These are phyloP conservation scores for Hibiscus mutabilis DNA, from an alignment of 345 rosid species.

Conservation along the genomic window DNA sequence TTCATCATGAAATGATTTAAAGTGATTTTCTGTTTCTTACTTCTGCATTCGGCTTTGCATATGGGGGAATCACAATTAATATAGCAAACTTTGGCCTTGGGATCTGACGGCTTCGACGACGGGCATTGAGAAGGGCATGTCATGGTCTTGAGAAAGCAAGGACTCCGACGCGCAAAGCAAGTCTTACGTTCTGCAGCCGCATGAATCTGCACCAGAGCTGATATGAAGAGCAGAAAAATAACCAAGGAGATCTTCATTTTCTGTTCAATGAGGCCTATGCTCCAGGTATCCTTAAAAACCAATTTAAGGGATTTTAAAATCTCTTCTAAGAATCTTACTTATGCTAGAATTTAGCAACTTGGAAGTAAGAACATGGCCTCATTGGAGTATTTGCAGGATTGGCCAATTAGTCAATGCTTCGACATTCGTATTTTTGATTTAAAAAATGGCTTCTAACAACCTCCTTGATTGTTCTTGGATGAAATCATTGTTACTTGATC, in stretches of 20 bases:
- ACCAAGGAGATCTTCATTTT: slow-evolving; percentile 12
- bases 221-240: slow-evolving; percentile 1
- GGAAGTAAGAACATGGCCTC: slow-evolving; percentile 6
- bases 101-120: slow-evolving; percentile 15
- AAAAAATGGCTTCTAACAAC: background rate
- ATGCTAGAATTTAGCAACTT: background rate
- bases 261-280: background rate
- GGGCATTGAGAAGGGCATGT: slow-evolving; percentile 37
- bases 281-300: background rate
- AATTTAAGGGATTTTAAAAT: background rate
- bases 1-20: background rate
- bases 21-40: slow-evolving; percentile 7
- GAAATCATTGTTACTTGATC: background rate
- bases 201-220: slow-evolving; percentile 15
- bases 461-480: background rate
- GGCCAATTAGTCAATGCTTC: background rate
- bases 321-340: slow-evolving; percentile 7
- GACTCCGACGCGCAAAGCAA: slow-evolving; percentile 25
- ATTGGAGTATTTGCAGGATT: background rate
- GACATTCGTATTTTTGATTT: background rate
- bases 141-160: slow-evolving; percentile 25
- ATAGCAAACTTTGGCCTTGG: slow-evolving; percentile 30
- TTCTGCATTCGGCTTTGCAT: slow-evolving; percentile 32
- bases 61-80: slow-evolving; percentile 28
- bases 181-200: slow-evolving; percentile 6